A percentile compares a stretch with the other conserved stretches of the same genome.
phyloP scores from a whole-genome alignment of 352 stramenopile species.

The Phytophthora cryptogea region DNA sequence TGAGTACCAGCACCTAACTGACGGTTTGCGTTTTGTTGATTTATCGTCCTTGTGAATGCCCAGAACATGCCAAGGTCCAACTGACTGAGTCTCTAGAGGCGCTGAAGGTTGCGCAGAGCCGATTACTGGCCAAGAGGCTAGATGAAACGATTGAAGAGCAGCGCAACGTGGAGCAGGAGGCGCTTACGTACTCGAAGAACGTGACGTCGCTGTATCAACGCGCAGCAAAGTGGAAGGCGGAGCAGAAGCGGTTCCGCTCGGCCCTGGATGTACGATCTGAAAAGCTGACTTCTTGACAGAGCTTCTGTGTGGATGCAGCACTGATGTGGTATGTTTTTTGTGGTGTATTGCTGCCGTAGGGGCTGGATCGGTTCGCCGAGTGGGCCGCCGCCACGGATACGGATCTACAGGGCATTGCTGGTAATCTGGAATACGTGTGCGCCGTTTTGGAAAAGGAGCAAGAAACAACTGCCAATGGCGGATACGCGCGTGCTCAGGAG shows the following conservation, averaged over 20 bases:
- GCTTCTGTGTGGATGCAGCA: background rate
- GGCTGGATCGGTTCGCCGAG: slow-evolving; percentile 57
- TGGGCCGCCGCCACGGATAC: slow-evolving; percentile 54
- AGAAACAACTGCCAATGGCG: slow-evolving; percentile 24
- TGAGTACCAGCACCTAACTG: background rate
- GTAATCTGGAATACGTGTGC: slow-evolving; percentile 74
- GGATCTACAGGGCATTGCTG: slow-evolving; percentile 56
- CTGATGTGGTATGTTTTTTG: background rate
- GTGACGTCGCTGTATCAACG: slow-evolving; percentile 63
- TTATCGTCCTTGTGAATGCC: background rate
- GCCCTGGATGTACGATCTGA: slow-evolving; percentile 38
- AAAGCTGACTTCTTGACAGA: too few species aligned
- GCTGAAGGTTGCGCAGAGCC: slow-evolving; percentile 44
- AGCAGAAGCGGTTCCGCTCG: slow-evolving; percentile 66
- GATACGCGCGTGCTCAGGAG: slow-evolving; percentile 28
- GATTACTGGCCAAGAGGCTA: slow-evolving; percentile 49
- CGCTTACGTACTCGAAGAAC: slow-evolving; percentile 62
- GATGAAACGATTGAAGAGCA: slow-evolving; percentile 57
- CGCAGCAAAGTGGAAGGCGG: slow-evolving; percentile 41
- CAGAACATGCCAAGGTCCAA: slow-evolving; percentile 32
- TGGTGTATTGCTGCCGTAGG: slow-evolving; percentile 21
- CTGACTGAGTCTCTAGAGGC: slow-evolving; percentile 42
- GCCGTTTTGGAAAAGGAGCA: slow-evolving; percentile 66
- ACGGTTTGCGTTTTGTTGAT: background rate
- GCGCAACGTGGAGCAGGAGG: slow-evolving; percentile 61